Percentiles rank a stretch among this genome's conserved stretches.
These are phyloP conservation scores for Ophiostoma montium DNA, from an alignment of 2,329 filamentous ascomycete species.

Conservation along the genomic window DNA sequence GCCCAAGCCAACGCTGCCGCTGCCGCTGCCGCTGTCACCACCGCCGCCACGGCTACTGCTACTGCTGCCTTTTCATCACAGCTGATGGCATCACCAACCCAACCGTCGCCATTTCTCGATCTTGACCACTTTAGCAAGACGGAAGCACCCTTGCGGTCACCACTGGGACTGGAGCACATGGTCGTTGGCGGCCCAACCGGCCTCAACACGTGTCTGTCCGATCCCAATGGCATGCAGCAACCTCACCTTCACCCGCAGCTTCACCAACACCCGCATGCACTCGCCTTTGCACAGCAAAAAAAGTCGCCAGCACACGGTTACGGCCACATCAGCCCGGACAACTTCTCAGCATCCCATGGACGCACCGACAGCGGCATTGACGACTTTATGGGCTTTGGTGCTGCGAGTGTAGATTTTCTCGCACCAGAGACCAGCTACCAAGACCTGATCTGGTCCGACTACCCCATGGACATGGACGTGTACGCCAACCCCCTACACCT, in stretches of 20 bases:
- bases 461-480: slow-evolving; percentile 29
- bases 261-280: slow-evolving; percentile 7
- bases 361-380: too few species aligned
- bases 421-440: slow-evolving; percentile 24
- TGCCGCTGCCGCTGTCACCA: slow-evolving; percentile 16
- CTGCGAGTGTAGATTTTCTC: slow-evolving; percentile 19
- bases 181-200: slow-evolving; percentile 1
- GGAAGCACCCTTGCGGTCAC: background rate
- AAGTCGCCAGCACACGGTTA: slow-evolving; percentile 19
- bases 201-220: slow-evolving; percentile 11
- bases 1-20: slow-evolving; percentile 26
- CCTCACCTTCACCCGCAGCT: slow-evolving; percentile 4
- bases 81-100: slow-evolving; percentile 13
- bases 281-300: slow-evolving; percentile 10
- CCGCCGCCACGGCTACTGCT: slow-evolving; percentile 7
- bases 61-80: slow-evolving; percentile 16
- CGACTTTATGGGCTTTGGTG: slow-evolving; percentile 27
- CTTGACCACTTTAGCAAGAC: slow-evolving; percentile 15
- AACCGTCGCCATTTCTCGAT: slow-evolving; percentile 24
- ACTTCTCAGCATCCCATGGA: slow-evolving; percentile 24
- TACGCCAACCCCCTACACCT: slow-evolving; percentile 23
- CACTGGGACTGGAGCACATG: slow-evolving; percentile 7
- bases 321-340: slow-evolving; percentile 21
- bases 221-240: slow-evolving; percentile 7
- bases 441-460: slow-evolving; percentile 32